Evolutionary conservation across 345 rosid species (phyloP).

Genomic region (Bruguiera gymnorhiza): DNA sequence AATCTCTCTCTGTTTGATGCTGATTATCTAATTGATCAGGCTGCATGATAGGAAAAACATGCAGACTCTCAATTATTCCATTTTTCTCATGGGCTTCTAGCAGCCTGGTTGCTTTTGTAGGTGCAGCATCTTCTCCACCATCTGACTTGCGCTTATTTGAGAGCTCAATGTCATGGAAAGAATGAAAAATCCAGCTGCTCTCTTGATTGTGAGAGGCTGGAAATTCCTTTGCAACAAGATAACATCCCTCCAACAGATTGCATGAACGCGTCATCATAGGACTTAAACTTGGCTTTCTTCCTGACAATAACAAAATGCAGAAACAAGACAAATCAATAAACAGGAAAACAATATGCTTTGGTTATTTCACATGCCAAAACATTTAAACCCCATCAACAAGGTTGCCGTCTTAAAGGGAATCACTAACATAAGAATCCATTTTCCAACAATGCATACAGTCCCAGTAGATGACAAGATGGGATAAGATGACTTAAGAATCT

Average conservation of each 20-base stretch:
- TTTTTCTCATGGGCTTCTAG: slow-evolving; percentile 4
- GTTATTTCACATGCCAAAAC: not conserved
- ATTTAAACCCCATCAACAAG: not conserved
- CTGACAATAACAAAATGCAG: not conserved
- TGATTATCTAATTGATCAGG: not conserved
- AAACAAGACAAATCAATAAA: slow-evolving; percentile 2
- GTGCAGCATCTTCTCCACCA: slow-evolving; percentile 18
- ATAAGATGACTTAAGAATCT: too few species aligned
- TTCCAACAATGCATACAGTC: too few species aligned
- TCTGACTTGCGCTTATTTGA: slow-evolving; percentile 34
- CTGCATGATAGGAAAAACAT: slow-evolving; percentile 5
- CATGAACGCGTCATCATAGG: not conserved
- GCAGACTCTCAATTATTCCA: slow-evolving; percentile 7
- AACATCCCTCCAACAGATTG: slow-evolving; percentile 55
- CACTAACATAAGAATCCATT: too few species aligned
- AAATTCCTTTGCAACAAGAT: slow-evolving; percentile 40
- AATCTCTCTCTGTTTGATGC: not conserved
- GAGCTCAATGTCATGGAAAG: slow-evolving; percentile 34
- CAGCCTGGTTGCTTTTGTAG: slow-evolving; percentile 30
- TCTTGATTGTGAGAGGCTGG: slow-evolving; percentile 46
- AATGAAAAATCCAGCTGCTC: slow-evolving; percentile 43
- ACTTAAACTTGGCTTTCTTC: not conserved
- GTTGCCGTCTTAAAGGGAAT: too few species aligned
- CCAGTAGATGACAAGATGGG: too few species aligned
- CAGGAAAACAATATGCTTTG: not conserved